Conservation (phyloP, 1,139 yeast genomes). For the Meyerozyma athensensis region DNA sequence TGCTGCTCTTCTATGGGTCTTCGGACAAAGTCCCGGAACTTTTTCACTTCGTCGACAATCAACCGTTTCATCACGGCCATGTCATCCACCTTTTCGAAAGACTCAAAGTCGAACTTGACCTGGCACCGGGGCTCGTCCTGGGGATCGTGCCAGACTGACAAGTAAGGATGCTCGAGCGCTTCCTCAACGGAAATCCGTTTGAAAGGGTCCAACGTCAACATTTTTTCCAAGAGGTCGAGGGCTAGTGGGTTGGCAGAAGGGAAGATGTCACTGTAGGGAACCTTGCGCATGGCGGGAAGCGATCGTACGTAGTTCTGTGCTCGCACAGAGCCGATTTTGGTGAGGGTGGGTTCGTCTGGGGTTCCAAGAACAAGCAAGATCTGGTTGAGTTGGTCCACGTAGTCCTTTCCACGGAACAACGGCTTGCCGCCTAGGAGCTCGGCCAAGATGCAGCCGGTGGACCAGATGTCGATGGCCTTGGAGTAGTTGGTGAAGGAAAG, state of each 20-base stretch:
- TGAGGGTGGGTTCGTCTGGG: conserved; percentile 78
- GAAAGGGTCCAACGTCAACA: conserved; percentile 86
- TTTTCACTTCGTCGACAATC: conserved; percentile 76
- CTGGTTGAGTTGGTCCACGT: conserved; percentile 91
- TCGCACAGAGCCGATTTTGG: conserved; percentile 79
- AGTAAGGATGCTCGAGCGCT: conserved; percentile 85
- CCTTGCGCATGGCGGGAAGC: conserved; percentile 75
- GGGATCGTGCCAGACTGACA: conserved; percentile 95
- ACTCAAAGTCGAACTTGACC: conserved; percentile 72
- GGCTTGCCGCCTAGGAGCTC: conserved; percentile 92
- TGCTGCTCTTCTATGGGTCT: conserved; percentile 70
- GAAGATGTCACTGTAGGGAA: conserved; percentile 67
- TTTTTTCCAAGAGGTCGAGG: conserved; percentile 70
- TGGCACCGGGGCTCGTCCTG: conserved; percentile 88
- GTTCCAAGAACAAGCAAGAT: conserved; percentile 84
- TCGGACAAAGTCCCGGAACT: conserved; percentile 77
- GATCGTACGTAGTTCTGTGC: conserved; percentile 92
- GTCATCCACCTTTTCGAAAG: conserved; percentile 85
- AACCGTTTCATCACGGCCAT: conserved; percentile 69
- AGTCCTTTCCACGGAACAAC: conserved; percentile 88
- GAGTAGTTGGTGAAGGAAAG: conserved; percentile 88
- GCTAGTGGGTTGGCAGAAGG: conserved; percentile 89
- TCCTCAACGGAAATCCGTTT: conserved; percentile 84
- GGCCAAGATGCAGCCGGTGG: conserved; percentile 94
- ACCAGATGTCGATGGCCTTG: conserved; percentile 95